These are phyloP conservation scores for Groenewaldozyma sp. DNA, from an alignment of 1,139 yeast species.

Conservation along the genomic window DNA sequence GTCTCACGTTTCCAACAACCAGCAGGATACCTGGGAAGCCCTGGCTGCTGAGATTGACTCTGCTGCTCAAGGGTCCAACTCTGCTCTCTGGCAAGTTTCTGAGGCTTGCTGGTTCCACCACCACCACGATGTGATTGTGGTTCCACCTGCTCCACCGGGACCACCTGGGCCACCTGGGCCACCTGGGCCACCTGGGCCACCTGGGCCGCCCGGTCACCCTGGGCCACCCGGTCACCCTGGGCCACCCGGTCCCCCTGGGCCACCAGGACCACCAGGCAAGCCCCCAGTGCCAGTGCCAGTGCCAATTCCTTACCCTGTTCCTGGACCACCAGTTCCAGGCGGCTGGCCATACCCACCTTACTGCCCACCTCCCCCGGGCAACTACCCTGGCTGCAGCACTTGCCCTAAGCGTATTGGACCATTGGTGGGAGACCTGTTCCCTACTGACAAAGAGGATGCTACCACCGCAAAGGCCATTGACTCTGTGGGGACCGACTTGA, in stretches of 20 bases:
- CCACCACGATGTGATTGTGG: not conserved
- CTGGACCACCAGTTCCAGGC: too few relatives aligned
- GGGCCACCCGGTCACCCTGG: not conserved
- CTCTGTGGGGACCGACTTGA: not conserved
- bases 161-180: conserved; percentile 1
- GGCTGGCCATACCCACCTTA: conserved; percentile 1
- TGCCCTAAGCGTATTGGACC: conserved; percentile 1
- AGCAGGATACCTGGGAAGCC: conserved; percentile 3
- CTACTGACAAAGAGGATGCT: not conserved
- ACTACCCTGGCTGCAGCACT: conserved; percentile 4
- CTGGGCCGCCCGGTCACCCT: conserved; percentile 3
- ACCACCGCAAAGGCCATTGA: not conserved
- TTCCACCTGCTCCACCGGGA: not conserved
- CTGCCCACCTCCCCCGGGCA: not conserved
- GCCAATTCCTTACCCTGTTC: too few relatives aligned
- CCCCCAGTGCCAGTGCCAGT: too few relatives aligned
- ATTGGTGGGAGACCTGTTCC: conserved; percentile 2
- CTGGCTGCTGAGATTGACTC: conserved; percentile 3
- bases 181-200: conserved; percentile 5
- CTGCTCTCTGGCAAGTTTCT: conserved; percentile 13
- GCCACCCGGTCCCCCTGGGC: not conserved
- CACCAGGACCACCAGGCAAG: conserved; percentile 1
- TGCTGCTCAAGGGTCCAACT: conserved; percentile 7
- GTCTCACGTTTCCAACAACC: not conserved
- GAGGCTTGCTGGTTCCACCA: conserved; percentile 9